A percentile compares a stretch with the other conserved stretches of the same genome.
phyloP scores from a whole-genome alignment of 148 eudicot genomes.

The Fagopyrum homotropicum region DNA sequence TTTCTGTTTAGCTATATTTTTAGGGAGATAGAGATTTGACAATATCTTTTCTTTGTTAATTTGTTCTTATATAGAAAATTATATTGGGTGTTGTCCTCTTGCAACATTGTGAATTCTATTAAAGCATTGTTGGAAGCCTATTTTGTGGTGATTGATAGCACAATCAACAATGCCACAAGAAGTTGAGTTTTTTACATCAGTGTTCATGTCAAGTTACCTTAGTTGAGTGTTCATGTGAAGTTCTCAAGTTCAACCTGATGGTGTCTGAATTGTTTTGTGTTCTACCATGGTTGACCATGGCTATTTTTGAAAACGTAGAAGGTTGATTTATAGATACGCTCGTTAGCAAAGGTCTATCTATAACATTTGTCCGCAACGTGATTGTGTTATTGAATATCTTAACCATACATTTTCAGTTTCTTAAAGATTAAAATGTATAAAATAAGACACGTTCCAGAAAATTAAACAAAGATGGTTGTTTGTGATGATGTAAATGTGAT shows the following conservation, averaged over 20 bases:
- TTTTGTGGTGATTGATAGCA: no score
- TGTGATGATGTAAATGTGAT: slow-evolving; percentile 22
- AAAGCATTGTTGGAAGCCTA: no score
- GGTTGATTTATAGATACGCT: slow-evolving; percentile 98
- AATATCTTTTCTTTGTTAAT: slow-evolving; percentile 46
- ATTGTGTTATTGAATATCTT: slow-evolving; percentile 6
- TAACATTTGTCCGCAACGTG: slow-evolving; percentile 93
- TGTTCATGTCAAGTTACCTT: slow-evolving; percentile 8
- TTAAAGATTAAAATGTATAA: not conserved
- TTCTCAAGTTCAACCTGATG: slow-evolving; percentile 87
- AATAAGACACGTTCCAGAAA: not conserved
- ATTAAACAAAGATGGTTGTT: not conserved
- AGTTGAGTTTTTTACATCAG: no score
- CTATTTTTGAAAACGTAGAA: slow-evolving; percentile 86
- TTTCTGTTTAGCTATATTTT: no score
- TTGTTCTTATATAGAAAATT: slow-evolving; percentile 56
- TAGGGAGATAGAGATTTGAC: no score
- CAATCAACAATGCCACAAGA: no score
- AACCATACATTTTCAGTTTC: not conserved
- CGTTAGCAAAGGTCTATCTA: slow-evolving; percentile 71
- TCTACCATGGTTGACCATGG: slow-evolving; percentile 98
- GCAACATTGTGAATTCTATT: slow-evolving; percentile 19
- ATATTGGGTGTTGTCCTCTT: slow-evolving; percentile 21
- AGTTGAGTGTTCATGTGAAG: slow-evolving; percentile 39
- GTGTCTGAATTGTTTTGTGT: slow-evolving; percentile 87